These are phyloP conservation scores for Populus trichocarpa DNA, from an alignment of 441 rosid species.

Conservation along the genomic window DNA sequence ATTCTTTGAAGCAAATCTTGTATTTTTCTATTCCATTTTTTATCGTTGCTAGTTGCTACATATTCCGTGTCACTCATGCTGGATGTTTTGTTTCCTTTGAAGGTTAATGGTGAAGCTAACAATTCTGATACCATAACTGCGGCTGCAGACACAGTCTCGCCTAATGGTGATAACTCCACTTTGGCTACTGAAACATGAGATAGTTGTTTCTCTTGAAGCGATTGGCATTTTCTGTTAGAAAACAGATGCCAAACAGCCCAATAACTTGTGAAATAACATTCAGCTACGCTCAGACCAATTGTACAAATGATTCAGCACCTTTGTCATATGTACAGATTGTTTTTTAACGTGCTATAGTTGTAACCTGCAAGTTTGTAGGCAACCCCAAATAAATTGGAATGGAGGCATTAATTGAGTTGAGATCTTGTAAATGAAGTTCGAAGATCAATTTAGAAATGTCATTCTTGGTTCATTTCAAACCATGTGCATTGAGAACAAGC, in stretches of 20 bases:
- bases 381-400: background rate
- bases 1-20: background rate
- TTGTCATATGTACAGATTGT: background rate
- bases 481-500: background rate
- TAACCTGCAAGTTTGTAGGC: background rate
- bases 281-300: slow-evolving; percentile 5
- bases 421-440: background rate
- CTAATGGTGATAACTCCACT: slow-evolving; percentile 28
- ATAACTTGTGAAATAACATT: slow-evolving; percentile 1
- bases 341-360: background rate
- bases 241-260: slow-evolving; percentile 2
- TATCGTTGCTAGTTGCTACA: background rate
- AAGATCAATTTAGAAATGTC: background rate
- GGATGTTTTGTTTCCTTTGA: background rate
- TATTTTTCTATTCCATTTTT: background rate
- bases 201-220: background rate
- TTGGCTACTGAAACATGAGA: slow-evolving; percentile 18
- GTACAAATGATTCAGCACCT: slow-evolving; percentile 12
- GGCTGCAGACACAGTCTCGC: slow-evolving; percentile 16
- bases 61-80: background rate
- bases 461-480: background rate
- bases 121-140: slow-evolving; percentile 12
- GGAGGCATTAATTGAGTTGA: background rate
- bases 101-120: slow-evolving; percentile 29
- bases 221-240: background rate